phyloP scores from a whole-genome alignment of 2,329 filamentous ascomycete genomes.

The Sporothrix inflata region DNA sequence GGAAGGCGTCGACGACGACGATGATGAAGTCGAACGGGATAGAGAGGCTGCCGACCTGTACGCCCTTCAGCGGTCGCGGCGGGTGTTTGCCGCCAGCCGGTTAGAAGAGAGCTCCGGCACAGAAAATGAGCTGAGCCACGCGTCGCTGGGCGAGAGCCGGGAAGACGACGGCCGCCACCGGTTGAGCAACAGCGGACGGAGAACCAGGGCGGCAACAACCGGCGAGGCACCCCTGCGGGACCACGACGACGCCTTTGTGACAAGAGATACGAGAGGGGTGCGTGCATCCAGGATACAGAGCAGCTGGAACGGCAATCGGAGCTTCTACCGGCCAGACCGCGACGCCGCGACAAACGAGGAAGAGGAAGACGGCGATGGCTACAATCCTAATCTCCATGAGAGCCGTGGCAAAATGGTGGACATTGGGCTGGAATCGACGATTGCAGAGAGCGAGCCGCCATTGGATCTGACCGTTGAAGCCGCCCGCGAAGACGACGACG shows the following conservation, averaged over 20 bases:
- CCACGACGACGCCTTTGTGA: not conserved
- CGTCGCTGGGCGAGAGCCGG: constrained; percentile 57
- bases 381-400: constrained; percentile 34
- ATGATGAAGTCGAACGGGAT: constrained; percentile 88
- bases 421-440: constrained; percentile 74
- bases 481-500: constrained; percentile 23
- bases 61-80: constrained; percentile 84
- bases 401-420: constrained; percentile 77
- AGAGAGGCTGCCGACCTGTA: constrained; percentile 93
- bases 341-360: constrained; percentile 37
- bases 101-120: constrained; percentile 84
- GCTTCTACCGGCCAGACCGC: constrained; percentile 41
- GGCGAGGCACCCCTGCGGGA: not conserved
- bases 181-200: constrained; percentile 41
- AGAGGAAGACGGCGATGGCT: constrained; percentile 40
- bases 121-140: constrained; percentile 69
- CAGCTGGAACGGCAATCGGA: constrained; percentile 64
- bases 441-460: constrained; percentile 62
- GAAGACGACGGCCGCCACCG: constrained; percentile 45
- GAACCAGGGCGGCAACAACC: constrained; percentile 37
- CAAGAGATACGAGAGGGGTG: not conserved
- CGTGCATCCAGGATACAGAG: constrained; percentile 58
- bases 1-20: constrained; percentile 88
- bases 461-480: constrained; percentile 54
- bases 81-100: constrained; percentile 82